Conservation (phyloP, 768 basidiomycete species). For the Suillus ampliporus region DNA sequence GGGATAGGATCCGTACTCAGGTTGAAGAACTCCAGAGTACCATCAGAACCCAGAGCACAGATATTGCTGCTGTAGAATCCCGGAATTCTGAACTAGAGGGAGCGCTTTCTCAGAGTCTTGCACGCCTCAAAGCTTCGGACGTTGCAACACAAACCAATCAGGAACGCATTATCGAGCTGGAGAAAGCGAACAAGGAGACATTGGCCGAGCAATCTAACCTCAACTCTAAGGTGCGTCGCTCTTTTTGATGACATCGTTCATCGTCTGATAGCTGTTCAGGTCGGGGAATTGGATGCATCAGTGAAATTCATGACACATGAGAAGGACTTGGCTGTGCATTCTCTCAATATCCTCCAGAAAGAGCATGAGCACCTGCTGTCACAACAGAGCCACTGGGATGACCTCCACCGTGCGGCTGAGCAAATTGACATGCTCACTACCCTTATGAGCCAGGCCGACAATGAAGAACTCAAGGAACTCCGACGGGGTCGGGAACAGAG, state of each 20-base stretch:
- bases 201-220: constrained; percentile 59
- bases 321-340: constrained; percentile 59
- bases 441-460: constrained; percentile 65
- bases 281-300: constrained; percentile 65
- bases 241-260: constrained; percentile 1
- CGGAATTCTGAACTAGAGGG: constrained; percentile 69
- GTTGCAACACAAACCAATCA: constrained; percentile 64
- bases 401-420: constrained; percentile 68
- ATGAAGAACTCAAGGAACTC: constrained; percentile 76
- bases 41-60: constrained; percentile 48
- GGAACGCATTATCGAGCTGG: constrained; percentile 64
- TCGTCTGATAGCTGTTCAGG: constrained; percentile 43
- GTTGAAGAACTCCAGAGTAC: constrained; percentile 58
- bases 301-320: constrained; percentile 63
- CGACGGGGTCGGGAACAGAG: constrained; percentile 64
- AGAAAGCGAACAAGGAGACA: constrained; percentile 62
- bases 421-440: constrained; percentile 73
- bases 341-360: constrained; percentile 57
- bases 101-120: constrained; percentile 73
- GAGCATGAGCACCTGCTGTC: constrained; percentile 62
- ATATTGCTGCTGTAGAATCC: constrained; percentile 52
- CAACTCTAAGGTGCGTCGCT: constrained; percentile 59
- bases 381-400: constrained; percentile 83
- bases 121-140: constrained; percentile 75
- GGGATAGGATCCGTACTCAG: constrained; percentile 62